Evolutionary conservation across 805 yeast species (phyloP).

Genomic region (Saturnispora gosingensis): DNA sequence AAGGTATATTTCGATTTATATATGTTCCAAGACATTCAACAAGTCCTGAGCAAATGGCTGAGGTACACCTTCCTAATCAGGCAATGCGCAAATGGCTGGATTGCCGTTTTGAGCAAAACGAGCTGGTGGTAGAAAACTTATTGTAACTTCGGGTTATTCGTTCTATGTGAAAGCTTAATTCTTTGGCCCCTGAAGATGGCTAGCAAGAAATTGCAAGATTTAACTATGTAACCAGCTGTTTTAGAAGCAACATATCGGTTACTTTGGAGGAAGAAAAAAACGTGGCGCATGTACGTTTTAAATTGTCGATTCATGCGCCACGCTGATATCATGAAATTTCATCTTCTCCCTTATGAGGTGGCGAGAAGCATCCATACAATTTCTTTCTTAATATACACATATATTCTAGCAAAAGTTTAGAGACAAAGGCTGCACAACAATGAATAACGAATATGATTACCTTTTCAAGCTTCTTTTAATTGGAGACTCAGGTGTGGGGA

Average conservation of each 20-base stretch:
- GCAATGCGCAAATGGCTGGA: slow-evolving; percentile 1
- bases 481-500: slow-evolving; percentile 98
- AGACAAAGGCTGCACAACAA: slow-evolving; percentile 18
- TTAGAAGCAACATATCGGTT: not conserved
- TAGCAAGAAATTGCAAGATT: not conserved
- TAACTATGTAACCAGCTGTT: not conserved
- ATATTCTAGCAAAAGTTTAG: not conserved
- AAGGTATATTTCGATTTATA: not conserved
- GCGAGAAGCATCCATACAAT: not conserved
- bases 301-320: not conserved
- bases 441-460: slow-evolving; percentile 96
- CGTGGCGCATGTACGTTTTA: not conserved
- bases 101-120: not conserved
- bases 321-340: not conserved
- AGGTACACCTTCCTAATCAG: slow-evolving; percentile 8
- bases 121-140: not conserved
- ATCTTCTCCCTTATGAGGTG: not conserved
- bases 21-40: not conserved
- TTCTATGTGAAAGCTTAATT: not conserved
- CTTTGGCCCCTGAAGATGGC: not conserved
- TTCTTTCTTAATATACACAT: not conserved
- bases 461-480: slow-evolving; percentile 88
- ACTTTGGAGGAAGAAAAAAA: no score
- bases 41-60: slow-evolving; percentile 5
- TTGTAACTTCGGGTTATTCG: not conserved